phyloP scores from a whole-genome alignment of 108 stramenopile genomes.

The Chaetoceros tenuissimus region DNA sequence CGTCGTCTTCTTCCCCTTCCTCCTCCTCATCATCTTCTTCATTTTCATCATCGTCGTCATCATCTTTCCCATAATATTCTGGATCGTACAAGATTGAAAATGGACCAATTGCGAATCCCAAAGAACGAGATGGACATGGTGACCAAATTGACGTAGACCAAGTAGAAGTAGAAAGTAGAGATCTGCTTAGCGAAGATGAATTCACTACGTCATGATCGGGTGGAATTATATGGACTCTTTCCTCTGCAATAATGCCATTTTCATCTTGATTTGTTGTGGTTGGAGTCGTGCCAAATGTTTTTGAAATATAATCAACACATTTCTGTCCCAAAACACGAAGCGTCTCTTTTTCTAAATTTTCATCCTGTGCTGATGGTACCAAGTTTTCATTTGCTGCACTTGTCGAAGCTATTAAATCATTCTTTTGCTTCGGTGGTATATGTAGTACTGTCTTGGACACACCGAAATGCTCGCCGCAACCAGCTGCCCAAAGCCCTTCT shows the following conservation, averaged over 20 bases:
- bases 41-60: conserved; percentile 45
- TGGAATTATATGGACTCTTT: conserved; percentile 47
- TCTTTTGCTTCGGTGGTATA: conserved; percentile 11
- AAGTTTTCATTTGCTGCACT: conserved; percentile 3
- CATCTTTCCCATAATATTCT: conserved; percentile 52
- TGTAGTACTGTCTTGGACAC: conserved; percentile 41
- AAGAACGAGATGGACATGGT: conserved; percentile 60
- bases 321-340: conserved; percentile 22
- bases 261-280: conserved; percentile 3
- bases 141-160: conserved; percentile 66
- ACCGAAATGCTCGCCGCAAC: conserved; percentile 75
- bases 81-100: conserved; percentile 71
- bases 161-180: conserved; percentile 50
- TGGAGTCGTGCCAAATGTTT: not conserved
- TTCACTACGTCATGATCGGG: conserved; percentile 15
- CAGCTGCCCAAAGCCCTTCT: conserved; percentile 51
- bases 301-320: not conserved
- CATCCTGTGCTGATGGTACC: conserved; percentile 8
- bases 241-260: conserved; percentile 9
- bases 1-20: not conserved
- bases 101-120: conserved; percentile 81
- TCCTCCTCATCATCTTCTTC: conserved; percentile 16
- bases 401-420: conserved; percentile 1
- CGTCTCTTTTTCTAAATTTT: conserved; percentile 32
- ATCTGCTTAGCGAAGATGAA: conserved; percentile 17